Percentiles rank a stretch among this genome's conserved stretches.
Evolutionary conservation across 2,329 filamentous ascomycete species (phyloP).

Genomic region (Cladosporium sp.): DNA sequence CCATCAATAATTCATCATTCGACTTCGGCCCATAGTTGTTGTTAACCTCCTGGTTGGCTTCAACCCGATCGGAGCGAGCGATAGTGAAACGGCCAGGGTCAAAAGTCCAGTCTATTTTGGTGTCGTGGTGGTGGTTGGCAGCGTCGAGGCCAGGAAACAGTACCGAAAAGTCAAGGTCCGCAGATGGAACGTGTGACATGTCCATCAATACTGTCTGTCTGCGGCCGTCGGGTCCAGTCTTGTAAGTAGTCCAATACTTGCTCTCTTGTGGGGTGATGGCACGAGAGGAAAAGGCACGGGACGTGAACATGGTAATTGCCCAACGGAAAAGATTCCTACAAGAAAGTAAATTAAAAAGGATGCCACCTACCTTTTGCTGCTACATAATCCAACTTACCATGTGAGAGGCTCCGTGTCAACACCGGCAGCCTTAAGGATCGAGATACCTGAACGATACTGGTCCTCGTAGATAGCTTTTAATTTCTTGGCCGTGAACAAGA

Average conservation of each 20-base stretch:
- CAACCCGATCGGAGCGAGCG: conserved; percentile 31
- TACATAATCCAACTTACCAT: conserved; percentile 33
- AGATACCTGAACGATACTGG: conserved; percentile 33
- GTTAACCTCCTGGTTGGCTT: conserved; percentile 41
- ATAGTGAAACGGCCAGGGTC: conserved; percentile 38
- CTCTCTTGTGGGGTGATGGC: conserved; percentile 30
- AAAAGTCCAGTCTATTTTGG: conserved; percentile 47
- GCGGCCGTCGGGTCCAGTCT: conserved; percentile 23
- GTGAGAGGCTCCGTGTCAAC: conserved; percentile 34
- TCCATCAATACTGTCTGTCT: conserved; percentile 32
- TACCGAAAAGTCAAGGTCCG: conserved; percentile 37
- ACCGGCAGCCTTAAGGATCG: conserved; percentile 27
- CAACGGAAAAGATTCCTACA: conserved; percentile 46
- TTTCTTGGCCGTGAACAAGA: conserved; percentile 27
- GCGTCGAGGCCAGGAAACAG: conserved; percentile 49
- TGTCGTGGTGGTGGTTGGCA: conserved; percentile 44
- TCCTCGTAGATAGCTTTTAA: conserved; percentile 33
- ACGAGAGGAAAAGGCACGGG: conserved; percentile 47
- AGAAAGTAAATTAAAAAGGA: conserved; percentile 15
- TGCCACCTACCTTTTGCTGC: conserved; percentile 24
- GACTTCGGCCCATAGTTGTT: conserved; percentile 53
- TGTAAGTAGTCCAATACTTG: conserved; percentile 35
- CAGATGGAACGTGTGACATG: conserved; percentile 28
- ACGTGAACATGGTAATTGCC: conserved; percentile 50
- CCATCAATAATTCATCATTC: conserved; percentile 50